A percentile compares a stretch with the other conserved stretches of the same genome.
Evolutionary conservation across 139 green algal genomes (phyloP).

Genomic region (Chlamydomonas eustigma): DNA sequence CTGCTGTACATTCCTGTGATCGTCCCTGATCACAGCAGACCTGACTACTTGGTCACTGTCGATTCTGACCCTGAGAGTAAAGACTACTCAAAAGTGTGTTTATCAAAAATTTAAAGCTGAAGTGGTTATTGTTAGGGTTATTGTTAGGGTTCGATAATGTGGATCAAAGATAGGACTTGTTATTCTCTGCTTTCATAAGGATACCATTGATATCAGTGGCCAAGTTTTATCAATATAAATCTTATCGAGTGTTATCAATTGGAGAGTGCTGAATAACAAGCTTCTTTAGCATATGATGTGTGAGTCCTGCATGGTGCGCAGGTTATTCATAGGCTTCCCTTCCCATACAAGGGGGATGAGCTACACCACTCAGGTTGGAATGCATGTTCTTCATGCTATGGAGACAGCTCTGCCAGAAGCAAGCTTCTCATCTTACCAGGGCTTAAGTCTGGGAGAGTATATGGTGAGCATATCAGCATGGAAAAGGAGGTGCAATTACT

Average conservation of each 20-base stretch:
- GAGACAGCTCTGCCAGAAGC: slow-evolving; percentile 42
- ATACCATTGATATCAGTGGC: background rate
- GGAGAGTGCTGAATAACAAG: background rate
- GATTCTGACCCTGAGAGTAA: slow-evolving; percentile 8
- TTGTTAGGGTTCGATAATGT: background rate
- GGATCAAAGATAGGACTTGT: background rate
- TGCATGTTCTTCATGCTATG: slow-evolving; percentile 67
- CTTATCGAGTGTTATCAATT: background rate
- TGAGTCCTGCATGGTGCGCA: slow-evolving; percentile 23
- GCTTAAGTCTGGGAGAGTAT: slow-evolving; percentile 29
- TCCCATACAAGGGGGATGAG: slow-evolving; percentile 72
- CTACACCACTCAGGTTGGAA: slow-evolving; percentile 81
- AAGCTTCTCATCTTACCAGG: slow-evolving; percentile 63
- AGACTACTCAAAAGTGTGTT: slow-evolving; percentile 15
- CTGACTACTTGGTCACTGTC: slow-evolving; percentile 64
- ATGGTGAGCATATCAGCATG: too few species aligned
- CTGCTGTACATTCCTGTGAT: slow-evolving; percentile 65
- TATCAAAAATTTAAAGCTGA: too few species aligned
- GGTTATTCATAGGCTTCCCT: slow-evolving; percentile 66
- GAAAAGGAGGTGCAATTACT: too few species aligned
- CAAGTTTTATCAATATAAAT: background rate
- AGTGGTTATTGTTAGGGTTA: background rate
- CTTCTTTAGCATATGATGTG: background rate
- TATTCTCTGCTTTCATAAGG: background rate
- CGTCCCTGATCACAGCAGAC: slow-evolving; percentile 36